Conservation (phyloP, 495 filamentous ascomycete species). For the Penicillium fimorum region DNA sequence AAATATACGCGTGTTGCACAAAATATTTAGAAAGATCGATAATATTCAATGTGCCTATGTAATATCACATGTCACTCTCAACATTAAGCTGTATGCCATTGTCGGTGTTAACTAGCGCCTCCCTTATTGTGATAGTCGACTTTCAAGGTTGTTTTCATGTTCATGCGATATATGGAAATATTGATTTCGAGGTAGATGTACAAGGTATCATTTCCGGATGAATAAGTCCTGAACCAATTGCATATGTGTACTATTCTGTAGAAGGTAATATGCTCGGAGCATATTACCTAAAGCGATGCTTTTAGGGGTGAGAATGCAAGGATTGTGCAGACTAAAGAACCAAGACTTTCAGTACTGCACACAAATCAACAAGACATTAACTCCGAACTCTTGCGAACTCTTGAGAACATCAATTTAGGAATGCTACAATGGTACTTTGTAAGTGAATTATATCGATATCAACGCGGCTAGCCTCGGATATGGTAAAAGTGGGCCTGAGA, state of each 20-base stretch:
- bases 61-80: neutral
- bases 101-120: neutral
- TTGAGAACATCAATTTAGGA: neutral
- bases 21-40: neutral
- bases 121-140: neutral
- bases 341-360: neutral
- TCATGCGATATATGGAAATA: neutral
- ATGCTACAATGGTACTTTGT: neutral
- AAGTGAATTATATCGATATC: neutral
- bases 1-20: neutral
- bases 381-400: too few relatives aligned
- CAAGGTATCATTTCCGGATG: neutral
- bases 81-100: neutral
- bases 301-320: neutral
- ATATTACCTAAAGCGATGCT: neutral
- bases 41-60: neutral
- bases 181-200: neutral
- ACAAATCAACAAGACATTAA: neutral
- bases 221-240: neutral
- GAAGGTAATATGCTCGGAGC: neutral
- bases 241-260: neutral
- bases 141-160: neutral
- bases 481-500: neutral
- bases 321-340: neutral
- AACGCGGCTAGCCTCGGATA: neutral